These are phyloP conservation scores for Colletotrichum sp. DNA, from an alignment of 2,329 filamentous ascomycete species.

Conservation along the genomic window DNA sequence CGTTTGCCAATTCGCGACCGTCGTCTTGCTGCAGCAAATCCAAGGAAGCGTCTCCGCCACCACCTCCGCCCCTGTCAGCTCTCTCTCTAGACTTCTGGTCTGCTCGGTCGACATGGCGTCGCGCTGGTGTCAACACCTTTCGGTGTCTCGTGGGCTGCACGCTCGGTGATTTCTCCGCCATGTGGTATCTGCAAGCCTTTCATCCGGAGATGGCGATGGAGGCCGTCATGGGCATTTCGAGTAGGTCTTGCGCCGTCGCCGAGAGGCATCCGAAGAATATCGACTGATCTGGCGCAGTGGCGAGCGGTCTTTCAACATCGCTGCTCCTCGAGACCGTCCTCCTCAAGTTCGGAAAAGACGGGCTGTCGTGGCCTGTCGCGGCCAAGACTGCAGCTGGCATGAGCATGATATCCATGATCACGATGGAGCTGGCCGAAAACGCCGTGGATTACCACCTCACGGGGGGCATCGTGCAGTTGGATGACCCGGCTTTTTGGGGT, in stretches of 20 bases:
- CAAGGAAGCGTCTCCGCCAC: background rate
- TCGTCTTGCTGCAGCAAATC: background rate
- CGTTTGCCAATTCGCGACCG: background rate
- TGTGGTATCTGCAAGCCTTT: slow-evolving; percentile 59
- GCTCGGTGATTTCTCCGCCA: slow-evolving; percentile 58
- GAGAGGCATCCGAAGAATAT: background rate
- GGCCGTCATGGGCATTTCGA: slow-evolving; percentile 57
- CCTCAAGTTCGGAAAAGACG: slow-evolving; percentile 52
- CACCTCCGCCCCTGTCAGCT: background rate
- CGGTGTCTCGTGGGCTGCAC: slow-evolving; percentile 62
- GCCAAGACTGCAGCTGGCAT: slow-evolving; percentile 60
- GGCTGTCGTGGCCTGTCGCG: slow-evolving; percentile 50
- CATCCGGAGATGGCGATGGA: slow-evolving; percentile 51
- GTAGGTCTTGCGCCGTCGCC: slow-evolving; percentile 32
- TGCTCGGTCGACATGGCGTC: slow-evolving; percentile 44
- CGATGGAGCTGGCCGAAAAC: slow-evolving; percentile 63
- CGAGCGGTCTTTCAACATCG: slow-evolving; percentile 54
- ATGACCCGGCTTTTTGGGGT: slow-evolving; percentile 55
- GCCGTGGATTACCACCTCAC: slow-evolving; percentile 60
- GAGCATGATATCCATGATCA: slow-evolving; percentile 64
- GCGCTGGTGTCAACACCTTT: slow-evolving; percentile 59
- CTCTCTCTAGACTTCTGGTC: slow-evolving; percentile 34
- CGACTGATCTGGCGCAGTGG: slow-evolving; percentile 42
- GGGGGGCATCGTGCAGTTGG: slow-evolving; percentile 51
- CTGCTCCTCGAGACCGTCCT: slow-evolving; percentile 58